Percentiles rank a stretch among this genome's conserved stretches.
Evolutionary conservation across 257 asterid genomes (phyloP).

Genomic region (Striga asiatica): DNA sequence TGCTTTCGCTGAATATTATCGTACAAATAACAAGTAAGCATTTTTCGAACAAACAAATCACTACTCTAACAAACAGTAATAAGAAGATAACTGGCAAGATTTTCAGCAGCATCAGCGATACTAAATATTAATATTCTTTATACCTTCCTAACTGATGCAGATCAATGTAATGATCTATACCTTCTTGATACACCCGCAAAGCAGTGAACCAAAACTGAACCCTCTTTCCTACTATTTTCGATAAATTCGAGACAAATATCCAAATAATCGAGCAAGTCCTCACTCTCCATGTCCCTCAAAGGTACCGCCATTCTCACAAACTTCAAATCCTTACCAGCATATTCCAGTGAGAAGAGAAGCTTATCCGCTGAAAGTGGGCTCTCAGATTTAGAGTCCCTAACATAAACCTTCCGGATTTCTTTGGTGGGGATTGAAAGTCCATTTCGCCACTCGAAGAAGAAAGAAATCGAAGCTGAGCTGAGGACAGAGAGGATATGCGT

Average conservation of each 20-base stretch:
- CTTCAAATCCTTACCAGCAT: slow-evolving; percentile 90
- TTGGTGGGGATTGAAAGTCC: slow-evolving; percentile 50
- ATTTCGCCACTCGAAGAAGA: slow-evolving; percentile 88
- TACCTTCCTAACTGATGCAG: too few species aligned
- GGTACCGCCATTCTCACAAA: slow-evolving; percentile 86
- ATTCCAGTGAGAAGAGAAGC: slow-evolving; percentile 65
- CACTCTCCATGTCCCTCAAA: slow-evolving; percentile 86
- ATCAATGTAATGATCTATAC: slow-evolving; percentile 31
- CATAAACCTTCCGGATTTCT: slow-evolving; percentile 74
- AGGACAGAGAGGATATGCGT: slow-evolving; percentile 77
- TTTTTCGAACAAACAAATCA: too few species aligned
- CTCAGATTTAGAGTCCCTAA: slow-evolving; percentile 39
- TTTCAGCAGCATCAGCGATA: too few species aligned
- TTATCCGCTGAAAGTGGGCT: slow-evolving; percentile 58
- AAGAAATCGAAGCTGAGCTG: slow-evolving; percentile 79
- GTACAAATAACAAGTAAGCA: too few species aligned
- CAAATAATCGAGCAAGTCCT: slow-evolving; percentile 77
- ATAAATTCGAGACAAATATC: slow-evolving; percentile 86
- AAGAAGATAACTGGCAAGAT: too few species aligned
- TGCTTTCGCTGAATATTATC: slow-evolving; percentile 20
- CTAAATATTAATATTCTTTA: too few species aligned
- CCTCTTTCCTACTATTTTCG: slow-evolving; percentile 71
- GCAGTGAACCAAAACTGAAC: slow-evolving; percentile 86
- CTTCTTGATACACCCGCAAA: slow-evolving; percentile 99
- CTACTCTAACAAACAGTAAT: too few species aligned